These are phyloP conservation scores for Suillus clintonianus DNA, from an alignment of 768 basidiomycete species.

Conservation along the genomic window DNA sequence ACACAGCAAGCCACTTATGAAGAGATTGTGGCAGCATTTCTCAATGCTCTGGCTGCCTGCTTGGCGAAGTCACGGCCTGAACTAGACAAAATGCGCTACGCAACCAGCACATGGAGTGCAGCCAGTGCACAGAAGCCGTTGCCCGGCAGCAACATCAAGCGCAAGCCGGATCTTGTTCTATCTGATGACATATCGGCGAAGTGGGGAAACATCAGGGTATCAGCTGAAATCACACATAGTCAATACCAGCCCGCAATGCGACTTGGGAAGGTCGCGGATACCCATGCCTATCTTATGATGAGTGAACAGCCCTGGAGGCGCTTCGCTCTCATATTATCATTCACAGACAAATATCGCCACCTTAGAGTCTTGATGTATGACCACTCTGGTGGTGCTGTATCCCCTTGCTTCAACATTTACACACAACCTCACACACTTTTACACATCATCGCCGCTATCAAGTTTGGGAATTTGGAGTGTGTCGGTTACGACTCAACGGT, in stretches of 20 bases:
- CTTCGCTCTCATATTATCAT: not conserved
- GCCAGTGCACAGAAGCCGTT: not conserved
- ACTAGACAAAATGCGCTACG: not conserved
- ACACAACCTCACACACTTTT: rapidly evolving
- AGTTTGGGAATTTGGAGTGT: not conserved
- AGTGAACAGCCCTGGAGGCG: not conserved
- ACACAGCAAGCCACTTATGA: not conserved
- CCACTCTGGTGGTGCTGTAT: not conserved
- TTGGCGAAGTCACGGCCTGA: not conserved
- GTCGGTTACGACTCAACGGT: not conserved
- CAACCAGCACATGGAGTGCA: not conserved
- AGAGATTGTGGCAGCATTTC: not conserved
- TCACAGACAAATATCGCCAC: not conserved
- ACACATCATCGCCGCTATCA: not conserved
- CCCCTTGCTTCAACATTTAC: not conserved
- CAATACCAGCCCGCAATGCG: not conserved
- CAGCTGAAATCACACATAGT: not conserved
- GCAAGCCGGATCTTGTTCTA: not conserved
- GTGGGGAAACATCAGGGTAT: not conserved
- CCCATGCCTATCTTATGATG: not conserved
- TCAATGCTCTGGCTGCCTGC: not conserved
- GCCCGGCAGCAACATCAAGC: not conserved
- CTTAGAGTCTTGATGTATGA: not conserved
- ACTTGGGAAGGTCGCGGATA: not conserved
- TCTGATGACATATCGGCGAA: not conserved